Evolutionary conservation across 192 early-diverging fungal species (phyloP).

Genomic region (Phlyctochytrium planicorne): DNA sequence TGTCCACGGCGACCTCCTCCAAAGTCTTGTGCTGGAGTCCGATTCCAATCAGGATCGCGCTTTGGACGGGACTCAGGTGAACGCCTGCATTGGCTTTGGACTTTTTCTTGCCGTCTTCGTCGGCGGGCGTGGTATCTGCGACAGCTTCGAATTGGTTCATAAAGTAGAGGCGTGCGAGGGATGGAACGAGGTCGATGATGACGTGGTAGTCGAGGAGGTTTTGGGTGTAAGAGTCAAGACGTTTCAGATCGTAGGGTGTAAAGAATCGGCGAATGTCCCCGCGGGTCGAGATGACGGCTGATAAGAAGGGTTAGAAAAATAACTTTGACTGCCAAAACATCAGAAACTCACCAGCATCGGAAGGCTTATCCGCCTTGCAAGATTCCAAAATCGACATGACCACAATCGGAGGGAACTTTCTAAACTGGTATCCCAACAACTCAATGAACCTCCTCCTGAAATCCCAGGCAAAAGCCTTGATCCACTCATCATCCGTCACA

Average conservation of each 20-base stretch:
- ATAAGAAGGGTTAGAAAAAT: too few relatives aligned
- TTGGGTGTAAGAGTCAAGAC: conserved; percentile 93
- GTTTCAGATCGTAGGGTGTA: conserved; percentile 87
- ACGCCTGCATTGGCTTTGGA: conserved; percentile 33
- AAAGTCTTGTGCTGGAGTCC: conserved; percentile 93
- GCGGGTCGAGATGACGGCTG: too few relatives aligned
- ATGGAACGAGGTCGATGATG: conserved; percentile 87
- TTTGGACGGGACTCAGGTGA: conserved; percentile 82
- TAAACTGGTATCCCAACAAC: conserved; percentile 86
- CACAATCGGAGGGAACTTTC: conserved; percentile 73
- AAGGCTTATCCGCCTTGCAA: too few relatives aligned
- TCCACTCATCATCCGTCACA: conserved; percentile 60
- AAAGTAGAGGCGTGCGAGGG: conserved; percentile 79
- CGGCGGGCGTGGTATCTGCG: not conserved
- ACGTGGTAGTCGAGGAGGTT: conserved; percentile 98
- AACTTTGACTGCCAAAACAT: too few relatives aligned
- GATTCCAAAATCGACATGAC: conserved; percentile 85
- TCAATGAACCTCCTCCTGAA: conserved; percentile 88
- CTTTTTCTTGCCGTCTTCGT: conserved; percentile 13
- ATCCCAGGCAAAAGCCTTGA: conserved; percentile 85
- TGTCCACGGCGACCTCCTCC: conserved; percentile 84
- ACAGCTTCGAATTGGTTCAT: conserved; percentile 33
- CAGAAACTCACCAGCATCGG: too few relatives aligned
- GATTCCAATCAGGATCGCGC: conserved; percentile 80
- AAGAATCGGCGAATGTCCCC: conserved; percentile 49